Evolutionary conservation across 805 yeast species (phyloP).

Genomic region (Kluyveromyces nonfermentans): DNA sequence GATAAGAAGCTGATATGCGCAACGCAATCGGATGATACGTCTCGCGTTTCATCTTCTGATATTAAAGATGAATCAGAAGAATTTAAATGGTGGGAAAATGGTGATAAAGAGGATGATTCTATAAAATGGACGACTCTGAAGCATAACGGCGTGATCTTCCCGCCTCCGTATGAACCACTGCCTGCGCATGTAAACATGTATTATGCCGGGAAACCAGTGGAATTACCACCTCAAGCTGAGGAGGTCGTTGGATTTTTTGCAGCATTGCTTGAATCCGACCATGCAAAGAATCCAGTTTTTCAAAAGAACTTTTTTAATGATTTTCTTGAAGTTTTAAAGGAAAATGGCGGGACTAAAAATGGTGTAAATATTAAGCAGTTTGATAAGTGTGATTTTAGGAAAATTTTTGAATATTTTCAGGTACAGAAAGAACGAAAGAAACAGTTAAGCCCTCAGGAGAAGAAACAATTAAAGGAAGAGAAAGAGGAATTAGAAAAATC

Average conservation of each 20-base stretch:
- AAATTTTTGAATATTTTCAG: slow-evolving; percentile 67
- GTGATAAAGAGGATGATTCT: slow-evolving; percentile 55
- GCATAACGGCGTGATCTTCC: slow-evolving; percentile 88
- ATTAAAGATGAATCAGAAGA: slow-evolving; percentile 49
- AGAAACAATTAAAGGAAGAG: slow-evolving; percentile 61
- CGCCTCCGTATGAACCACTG: slow-evolving; percentile 83
- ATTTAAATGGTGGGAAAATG: slow-evolving; percentile 83
- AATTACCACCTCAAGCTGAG: slow-evolving; percentile 73
- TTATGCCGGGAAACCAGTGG: slow-evolving; percentile 70
- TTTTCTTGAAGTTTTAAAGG: slow-evolving; percentile 57
- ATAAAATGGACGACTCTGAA: slow-evolving; percentile 79
- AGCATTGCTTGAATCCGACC: slow-evolving; percentile 81
- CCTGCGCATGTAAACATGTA: slow-evolving; percentile 68
- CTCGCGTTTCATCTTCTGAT: slow-evolving; percentile 18
- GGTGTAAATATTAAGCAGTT: slow-evolving; percentile 45
- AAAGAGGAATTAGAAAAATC: slow-evolving; percentile 72
- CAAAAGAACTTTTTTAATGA: slow-evolving; percentile 82
- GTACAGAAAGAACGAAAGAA: slow-evolving; percentile 62
- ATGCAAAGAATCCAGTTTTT: slow-evolving; percentile 77
- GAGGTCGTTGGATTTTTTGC: slow-evolving; percentile 95
- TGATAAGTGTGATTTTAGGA: slow-evolving; percentile 64
- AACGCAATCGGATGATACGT: neutral
- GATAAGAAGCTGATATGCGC: neutral
- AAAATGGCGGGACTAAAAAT: slow-evolving; percentile 52
- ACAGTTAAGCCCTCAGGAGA: slow-evolving; percentile 58